phyloP scores from a whole-genome alignment of 1,284 basidiomycete species.

The Tilletiopsis washingtonensis region DNA sequence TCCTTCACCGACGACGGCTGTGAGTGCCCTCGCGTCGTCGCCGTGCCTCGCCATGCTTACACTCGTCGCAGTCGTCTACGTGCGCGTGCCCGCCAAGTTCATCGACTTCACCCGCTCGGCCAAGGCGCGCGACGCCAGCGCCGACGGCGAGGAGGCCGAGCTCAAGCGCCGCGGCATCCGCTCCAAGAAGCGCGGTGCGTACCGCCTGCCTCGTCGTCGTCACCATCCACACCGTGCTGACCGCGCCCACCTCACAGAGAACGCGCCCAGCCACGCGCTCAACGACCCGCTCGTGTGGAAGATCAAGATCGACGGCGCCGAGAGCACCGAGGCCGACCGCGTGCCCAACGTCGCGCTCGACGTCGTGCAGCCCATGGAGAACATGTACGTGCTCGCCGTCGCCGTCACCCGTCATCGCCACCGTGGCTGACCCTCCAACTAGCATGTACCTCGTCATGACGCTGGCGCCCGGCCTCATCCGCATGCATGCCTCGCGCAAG shows the following conservation, averaged over 20 bases:
- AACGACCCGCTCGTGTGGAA: slow-evolving; percentile 37
- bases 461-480: slow-evolving; percentile 34
- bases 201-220: no score
- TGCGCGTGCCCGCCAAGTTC: slow-evolving; percentile 40
- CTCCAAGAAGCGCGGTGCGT: slow-evolving; percentile 35
- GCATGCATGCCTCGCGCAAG: slow-evolving; percentile 32
- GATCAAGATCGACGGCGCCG: slow-evolving; percentile 32
- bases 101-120: slow-evolving; percentile 39
- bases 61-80: slow-evolving; percentile 25
- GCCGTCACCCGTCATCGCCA: no score
- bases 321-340: slow-evolving; percentile 27
- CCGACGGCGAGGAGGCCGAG: slow-evolving; percentile 11
- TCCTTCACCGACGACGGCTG: slow-evolving; percentile 39
- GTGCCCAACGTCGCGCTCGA: slow-evolving; percentile 37
- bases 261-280: slow-evolving; percentile 33
- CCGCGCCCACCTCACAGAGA: no score
- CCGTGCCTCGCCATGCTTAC: not conserved
- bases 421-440: no score
- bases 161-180: slow-evolving; percentile 13
- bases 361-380: slow-evolving; percentile 36
- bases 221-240: no score
- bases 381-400: slow-evolving; percentile 23
- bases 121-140: slow-evolving; percentile 17
- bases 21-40: slow-evolving; percentile 4
- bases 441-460: slow-evolving; percentile 37